Conservation (phyloP, 106 monocot genomes). For the Dendrobium officinale region DNA sequence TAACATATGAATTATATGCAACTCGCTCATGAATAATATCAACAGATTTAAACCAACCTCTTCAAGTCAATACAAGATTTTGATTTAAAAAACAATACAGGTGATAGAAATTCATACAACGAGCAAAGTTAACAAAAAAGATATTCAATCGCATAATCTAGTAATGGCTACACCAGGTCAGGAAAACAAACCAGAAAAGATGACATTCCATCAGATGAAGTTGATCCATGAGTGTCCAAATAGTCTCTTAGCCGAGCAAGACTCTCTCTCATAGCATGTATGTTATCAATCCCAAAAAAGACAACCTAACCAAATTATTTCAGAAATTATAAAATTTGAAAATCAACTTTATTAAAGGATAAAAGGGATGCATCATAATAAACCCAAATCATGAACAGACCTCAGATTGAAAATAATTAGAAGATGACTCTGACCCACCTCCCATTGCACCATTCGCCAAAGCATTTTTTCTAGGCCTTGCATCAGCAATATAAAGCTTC, state of each 20-base stretch:
- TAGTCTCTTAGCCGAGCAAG: slow-evolving; percentile 89
- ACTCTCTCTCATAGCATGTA: slow-evolving; percentile 96
- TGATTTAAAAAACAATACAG: not conserved
- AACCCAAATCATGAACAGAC: slow-evolving; percentile 23
- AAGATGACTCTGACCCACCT: slow-evolving; percentile 96
- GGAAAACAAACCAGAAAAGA: slow-evolving; percentile 72
- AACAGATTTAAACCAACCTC: not conserved
- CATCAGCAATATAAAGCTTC: slow-evolving; percentile 98
- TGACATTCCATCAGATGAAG: slow-evolving; percentile 95
- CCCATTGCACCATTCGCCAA: slow-evolving; percentile 96
- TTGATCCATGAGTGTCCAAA: slow-evolving; percentile 82
- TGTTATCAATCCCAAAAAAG: slow-evolving; percentile 78
- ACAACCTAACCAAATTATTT: slow-evolving; percentile 47
- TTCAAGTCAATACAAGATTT: not conserved
- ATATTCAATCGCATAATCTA: not conserved
- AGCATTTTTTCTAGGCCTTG: slow-evolving; percentile 95
- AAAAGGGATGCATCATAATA: not conserved
- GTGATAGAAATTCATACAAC: not conserved
- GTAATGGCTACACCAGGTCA: not conserved
- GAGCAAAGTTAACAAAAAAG: not conserved
- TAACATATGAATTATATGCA: too few relatives aligned
- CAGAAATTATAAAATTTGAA: not conserved
- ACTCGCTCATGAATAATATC: too few relatives aligned
- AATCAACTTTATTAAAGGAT: not conserved
- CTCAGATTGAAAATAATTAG: slow-evolving; percentile 94